Evolutionary conservation across 441 rosid species (phyloP).

Genomic region (Manihot esculenta): DNA sequence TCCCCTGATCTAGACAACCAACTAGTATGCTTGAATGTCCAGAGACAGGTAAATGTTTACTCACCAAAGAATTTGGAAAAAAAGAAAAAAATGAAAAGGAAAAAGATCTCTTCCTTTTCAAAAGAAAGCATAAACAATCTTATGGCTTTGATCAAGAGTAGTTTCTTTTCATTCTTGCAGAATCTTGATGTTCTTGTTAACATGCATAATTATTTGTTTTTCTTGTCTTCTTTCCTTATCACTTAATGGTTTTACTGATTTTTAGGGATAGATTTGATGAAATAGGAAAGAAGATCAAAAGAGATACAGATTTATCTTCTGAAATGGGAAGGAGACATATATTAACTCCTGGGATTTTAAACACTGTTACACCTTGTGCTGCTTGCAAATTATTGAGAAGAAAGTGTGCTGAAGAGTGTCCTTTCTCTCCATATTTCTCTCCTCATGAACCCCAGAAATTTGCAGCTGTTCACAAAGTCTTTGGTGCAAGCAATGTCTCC

Average conservation of each 20-base stretch:
- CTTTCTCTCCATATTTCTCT: slow-evolving; percentile 91
- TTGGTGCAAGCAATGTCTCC: slow-evolving; percentile 91
- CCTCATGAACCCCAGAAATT: slow-evolving; percentile 95
- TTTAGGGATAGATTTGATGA: slow-evolving; percentile 57
- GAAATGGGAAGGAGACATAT: slow-evolving; percentile 70
- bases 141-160: not conserved
- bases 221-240: too few relatives aligned
- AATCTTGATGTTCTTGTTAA: not conserved
- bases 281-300: slow-evolving; percentile 76
- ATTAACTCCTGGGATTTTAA: slow-evolving; percentile 70
- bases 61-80: not conserved
- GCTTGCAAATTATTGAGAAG: slow-evolving; percentile 92
- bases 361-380: slow-evolving; percentile 89
- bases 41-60: slow-evolving; percentile 67
- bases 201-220: not conserved
- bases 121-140: not conserved
- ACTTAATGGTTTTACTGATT: not conserved
- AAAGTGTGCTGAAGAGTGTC: slow-evolving; percentile 84
- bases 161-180: not conserved
- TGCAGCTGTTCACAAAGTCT: slow-evolving; percentile 87
- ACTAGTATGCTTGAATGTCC: slow-evolving; percentile 92
- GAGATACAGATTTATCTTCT: slow-evolving; percentile 66
- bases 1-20: not conserved
- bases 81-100: too few relatives aligned
- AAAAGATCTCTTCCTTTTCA: slow-evolving; percentile 3